Evolutionary conservation across 2,329 filamentous ascomycete species (phyloP), one percentile per base, ranked within the genome.

Genomic region (Xylariaceae sp.): DNA sequence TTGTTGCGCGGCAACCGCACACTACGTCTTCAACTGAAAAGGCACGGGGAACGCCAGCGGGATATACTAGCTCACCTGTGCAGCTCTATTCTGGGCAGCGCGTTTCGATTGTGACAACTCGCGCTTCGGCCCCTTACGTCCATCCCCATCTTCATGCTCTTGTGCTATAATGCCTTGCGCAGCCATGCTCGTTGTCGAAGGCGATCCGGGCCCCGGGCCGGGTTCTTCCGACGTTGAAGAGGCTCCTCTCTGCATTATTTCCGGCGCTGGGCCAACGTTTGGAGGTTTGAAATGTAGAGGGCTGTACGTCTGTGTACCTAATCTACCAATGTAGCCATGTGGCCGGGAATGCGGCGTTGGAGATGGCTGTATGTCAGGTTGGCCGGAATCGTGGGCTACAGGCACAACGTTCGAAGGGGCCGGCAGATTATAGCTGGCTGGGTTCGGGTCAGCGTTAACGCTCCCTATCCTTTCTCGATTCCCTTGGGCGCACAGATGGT

Each of bases 51-150:
- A n/a, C n/a, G n/a, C n/a, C n/a, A n/a, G n/a, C n/a, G n/a, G n/a
- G n/a, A n/a, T n/a, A n/a, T n/a, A n/a, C 32, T 14, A 23, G 61
- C 81, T 59, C 75, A 96, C 92, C 81, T 98, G 92, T 38, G 92
- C 92, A 53, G 90, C 92, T 60, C 92, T 76, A 59, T 98, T 98
- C 61, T 98, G 92, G 8, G 92, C 92, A 18, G 92, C 92, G 51
- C 92, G 84, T 69, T 97, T 98, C 26, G 88, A 95, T 31, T 89
- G 92, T 17, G 89, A 96, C 44, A 98, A 69, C 65, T 96, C 90
- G 38, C 92, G 78, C 65, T 95, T 94, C 9, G 82, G 6, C 21
- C 21, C 82, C 65, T 92, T 90, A 36, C 82, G 74, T 47, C 81
- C 76, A 47, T 85, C 65, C 4, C 51, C 48, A 11, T 60, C 53